phyloP scores from a whole-genome alignment of 2,329 filamentous ascomycete genomes.

The Epichloe amarillans region DNA sequence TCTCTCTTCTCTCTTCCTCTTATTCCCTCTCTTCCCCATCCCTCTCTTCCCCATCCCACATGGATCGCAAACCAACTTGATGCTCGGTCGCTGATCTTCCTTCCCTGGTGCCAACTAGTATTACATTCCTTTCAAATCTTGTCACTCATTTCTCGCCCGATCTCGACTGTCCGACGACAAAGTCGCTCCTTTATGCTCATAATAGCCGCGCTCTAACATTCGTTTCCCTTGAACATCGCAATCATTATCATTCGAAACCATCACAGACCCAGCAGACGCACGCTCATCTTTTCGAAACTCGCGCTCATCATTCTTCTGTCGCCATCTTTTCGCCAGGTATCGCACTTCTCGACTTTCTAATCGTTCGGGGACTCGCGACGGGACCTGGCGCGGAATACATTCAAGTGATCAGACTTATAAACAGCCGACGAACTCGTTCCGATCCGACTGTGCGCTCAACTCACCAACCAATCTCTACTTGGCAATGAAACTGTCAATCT shows the following conservation, averaged over 20 bases:
- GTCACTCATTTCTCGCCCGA: not conserved
- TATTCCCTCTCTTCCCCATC: not conserved
- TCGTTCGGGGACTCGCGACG: not conserved
- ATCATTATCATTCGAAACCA: not conserved
- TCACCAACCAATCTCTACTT: not conserved
- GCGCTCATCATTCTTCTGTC: not conserved
- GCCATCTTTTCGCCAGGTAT: not conserved
- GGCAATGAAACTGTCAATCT: conserved; percentile 39
- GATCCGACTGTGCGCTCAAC: not conserved
- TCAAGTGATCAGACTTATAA: not conserved
- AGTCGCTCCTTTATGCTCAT: not conserved
- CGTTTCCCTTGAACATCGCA: not conserved
- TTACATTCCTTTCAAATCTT: not conserved
- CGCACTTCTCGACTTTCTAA: not conserved
- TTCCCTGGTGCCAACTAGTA: not conserved
- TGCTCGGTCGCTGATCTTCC: not conserved
- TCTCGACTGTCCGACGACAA: not conserved
- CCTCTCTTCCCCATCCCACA: not conserved
- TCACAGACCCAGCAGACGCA: not conserved
- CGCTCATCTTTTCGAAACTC: not conserved
- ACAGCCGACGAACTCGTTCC: not conserved
- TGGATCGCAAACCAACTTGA: not conserved
- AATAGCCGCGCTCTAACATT: not conserved
- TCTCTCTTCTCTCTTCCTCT: not conserved
- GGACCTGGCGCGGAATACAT: not conserved